These are phyloP conservation scores for Phytophthora europaea DNA, from an alignment of 352 stramenopile species.

Conservation along the genomic window DNA sequence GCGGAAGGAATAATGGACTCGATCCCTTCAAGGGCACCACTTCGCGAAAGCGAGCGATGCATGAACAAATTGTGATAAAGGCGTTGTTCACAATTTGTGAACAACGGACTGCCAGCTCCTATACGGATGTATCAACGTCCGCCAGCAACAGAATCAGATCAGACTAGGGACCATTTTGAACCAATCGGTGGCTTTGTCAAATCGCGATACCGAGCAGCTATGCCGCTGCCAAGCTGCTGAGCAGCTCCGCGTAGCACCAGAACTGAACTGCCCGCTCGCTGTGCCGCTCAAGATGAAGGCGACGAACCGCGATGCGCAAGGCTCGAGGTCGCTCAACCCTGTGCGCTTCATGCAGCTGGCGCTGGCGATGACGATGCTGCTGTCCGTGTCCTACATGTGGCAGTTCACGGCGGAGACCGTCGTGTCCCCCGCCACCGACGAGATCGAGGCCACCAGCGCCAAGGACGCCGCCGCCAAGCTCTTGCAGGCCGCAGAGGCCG, in stretches of 20 bases:
- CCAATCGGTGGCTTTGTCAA: constrained; percentile 11
- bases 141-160: constrained; percentile 5
- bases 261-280: constrained; percentile 11
- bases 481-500: constrained; percentile 26
- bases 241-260: constrained; percentile 16
- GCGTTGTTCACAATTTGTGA: too few species aligned
- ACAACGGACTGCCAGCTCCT: background rate
- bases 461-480: constrained; percentile 38
- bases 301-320: constrained; percentile 13
- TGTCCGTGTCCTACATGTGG: constrained; percentile 78
- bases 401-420: constrained; percentile 68
- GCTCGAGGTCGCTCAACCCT: constrained; percentile 42
- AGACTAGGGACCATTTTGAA: constrained; percentile 20
- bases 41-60: background rate
- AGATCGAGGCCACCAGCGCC: constrained; percentile 27
- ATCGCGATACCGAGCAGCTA: constrained; percentile 7
- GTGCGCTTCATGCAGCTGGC: constrained; percentile 83
- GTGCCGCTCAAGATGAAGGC: constrained; percentile 29
- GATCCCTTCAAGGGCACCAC: background rate
- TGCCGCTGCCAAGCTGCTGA: background rate
- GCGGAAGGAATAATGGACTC: background rate
- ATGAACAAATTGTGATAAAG: too few species aligned
- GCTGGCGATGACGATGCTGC: constrained; percentile 61
- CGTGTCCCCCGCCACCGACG: constrained; percentile 14
- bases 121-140: too few species aligned